These are phyloP conservation scores for Cucurbita pepo DNA, from an alignment of 306 rosid genomes.

Conservation along the genomic window DNA sequence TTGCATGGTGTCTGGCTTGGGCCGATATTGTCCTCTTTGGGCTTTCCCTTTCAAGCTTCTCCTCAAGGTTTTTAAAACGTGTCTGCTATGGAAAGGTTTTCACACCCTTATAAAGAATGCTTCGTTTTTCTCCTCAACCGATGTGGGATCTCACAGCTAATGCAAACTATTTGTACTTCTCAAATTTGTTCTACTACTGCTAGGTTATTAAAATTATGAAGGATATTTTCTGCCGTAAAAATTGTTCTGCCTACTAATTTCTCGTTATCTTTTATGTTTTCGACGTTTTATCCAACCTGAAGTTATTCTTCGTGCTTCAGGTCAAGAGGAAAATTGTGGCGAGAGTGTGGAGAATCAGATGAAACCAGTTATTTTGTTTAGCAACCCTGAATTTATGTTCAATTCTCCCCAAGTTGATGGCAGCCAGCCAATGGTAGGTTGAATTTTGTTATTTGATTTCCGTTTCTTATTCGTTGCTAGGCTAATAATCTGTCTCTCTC, in stretches of 20 bases:
- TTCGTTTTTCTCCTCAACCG: too few relatives aligned
- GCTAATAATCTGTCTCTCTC: constrained; percentile 4
- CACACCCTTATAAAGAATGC: too few relatives aligned
- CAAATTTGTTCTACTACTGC: background rate
- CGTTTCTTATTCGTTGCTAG: constrained; percentile 5
- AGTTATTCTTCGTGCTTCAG: constrained; percentile 7
- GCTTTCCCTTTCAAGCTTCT: too few relatives aligned
- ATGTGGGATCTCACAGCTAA: too few relatives aligned
- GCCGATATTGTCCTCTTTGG: too few relatives aligned
- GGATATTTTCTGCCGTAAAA: background rate
- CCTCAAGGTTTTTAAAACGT: too few relatives aligned
- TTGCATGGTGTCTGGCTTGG: too few relatives aligned
- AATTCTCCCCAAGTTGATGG: constrained; percentile 29
- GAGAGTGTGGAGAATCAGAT: constrained; percentile 24
- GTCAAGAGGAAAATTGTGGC: constrained; percentile 23
- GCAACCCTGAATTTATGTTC: constrained; percentile 22
- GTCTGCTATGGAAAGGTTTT: too few relatives aligned
- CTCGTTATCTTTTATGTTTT: background rate
- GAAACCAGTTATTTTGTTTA: constrained; percentile 28
- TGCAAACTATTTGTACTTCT: background rate
- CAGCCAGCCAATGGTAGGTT: constrained; percentile 35
- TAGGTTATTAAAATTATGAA: background rate
- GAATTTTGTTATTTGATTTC: constrained; percentile 11
- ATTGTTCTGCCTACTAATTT: background rate
- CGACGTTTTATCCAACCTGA: background rate